Conservation (phyloP, 1,139 yeast genomes). For the Geotrichum macrosporum region DNA sequence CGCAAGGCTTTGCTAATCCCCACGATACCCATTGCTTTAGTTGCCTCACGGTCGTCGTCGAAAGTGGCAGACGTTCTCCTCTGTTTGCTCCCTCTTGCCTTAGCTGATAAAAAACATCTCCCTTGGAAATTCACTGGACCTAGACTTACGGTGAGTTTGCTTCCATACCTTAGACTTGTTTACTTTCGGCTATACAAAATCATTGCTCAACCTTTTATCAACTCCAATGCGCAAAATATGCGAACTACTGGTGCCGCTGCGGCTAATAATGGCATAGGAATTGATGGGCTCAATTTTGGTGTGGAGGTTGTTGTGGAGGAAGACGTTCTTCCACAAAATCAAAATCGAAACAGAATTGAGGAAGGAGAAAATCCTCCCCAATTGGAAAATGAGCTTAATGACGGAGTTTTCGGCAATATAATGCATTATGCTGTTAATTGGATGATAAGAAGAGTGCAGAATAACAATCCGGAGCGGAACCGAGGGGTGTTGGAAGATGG, state of each 20-base stretch:
- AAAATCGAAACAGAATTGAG: constrained; percentile 2
- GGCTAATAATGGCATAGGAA: background rate
- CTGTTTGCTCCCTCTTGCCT: constrained; percentile 27
- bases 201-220: constrained; percentile 30
- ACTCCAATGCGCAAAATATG: constrained; percentile 27
- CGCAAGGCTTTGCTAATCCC: constrained; percentile 30
- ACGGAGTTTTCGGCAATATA: constrained; percentile 8
- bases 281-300: constrained; percentile 17
- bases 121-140: constrained; percentile 32
- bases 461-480: constrained; percentile 2
- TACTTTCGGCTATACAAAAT: constrained; percentile 28
- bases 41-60: constrained; percentile 27
- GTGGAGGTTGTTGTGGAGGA: constrained; percentile 21
- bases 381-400: constrained; percentile 4
- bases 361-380: constrained; percentile 2
- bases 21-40: constrained; percentile 28
- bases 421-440: background rate
- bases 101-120: constrained; percentile 25
- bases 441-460: constrained; percentile 4
- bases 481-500: background rate
- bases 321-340: background rate
- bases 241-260: constrained; percentile 20
- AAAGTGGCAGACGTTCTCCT: constrained; percentile 24
- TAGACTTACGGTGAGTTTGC: constrained; percentile 25
- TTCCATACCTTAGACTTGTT: constrained; percentile 28